Conservation (phyloP, 2,329 filamentous ascomycete species). For the Pyrenophora teres region DNA sequence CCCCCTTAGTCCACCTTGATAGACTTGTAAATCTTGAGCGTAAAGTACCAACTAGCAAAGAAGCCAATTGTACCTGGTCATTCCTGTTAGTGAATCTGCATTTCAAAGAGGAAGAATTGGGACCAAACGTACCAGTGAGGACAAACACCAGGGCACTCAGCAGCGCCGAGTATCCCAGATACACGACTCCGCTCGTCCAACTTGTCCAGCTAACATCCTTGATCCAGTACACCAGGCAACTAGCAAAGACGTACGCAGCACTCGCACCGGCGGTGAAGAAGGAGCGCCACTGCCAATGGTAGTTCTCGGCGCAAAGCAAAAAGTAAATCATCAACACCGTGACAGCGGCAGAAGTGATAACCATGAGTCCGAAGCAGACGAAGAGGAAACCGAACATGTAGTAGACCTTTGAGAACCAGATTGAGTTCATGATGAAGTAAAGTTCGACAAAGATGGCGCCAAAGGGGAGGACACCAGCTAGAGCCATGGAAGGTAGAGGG, state of each 20-base stretch:
- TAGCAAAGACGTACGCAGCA: conserved; percentile 87
- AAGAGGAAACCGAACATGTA: conserved; percentile 99
- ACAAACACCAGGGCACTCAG: conserved; percentile 93
- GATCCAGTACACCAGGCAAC: conserved; percentile 88
- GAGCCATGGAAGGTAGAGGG: conserved; percentile 84
- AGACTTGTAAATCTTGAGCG: conserved; percentile 91
- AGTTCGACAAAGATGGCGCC: conserved; percentile 97
- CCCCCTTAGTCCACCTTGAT: conserved; percentile 87
- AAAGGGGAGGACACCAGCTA: conserved; percentile 92
- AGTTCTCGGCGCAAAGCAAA: conserved; percentile 92
- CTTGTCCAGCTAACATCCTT: conserved; percentile 85
- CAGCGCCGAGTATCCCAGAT: conserved; percentile 88
- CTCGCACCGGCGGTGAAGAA: conserved; percentile 92
- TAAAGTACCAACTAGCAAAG: conserved; percentile 92
- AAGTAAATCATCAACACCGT: conserved; percentile 97
- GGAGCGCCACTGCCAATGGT: conserved; percentile 97
- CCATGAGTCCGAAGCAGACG: conserved; percentile 96
- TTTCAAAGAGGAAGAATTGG: background rate
- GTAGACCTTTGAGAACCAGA: conserved; percentile 99
- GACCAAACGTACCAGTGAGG: conserved; percentile 73
- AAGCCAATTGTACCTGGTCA: conserved; percentile 86
- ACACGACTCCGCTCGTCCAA: conserved; percentile 84
- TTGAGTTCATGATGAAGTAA: conserved; percentile 98
- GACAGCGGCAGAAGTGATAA: conserved; percentile 89
- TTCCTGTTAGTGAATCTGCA: conserved; percentile 12